Percentiles rank a stretch among this genome's conserved stretches.
Conservation (phyloP, 495 filamentous ascomycete species). For the Poronia punctata region DNA sequence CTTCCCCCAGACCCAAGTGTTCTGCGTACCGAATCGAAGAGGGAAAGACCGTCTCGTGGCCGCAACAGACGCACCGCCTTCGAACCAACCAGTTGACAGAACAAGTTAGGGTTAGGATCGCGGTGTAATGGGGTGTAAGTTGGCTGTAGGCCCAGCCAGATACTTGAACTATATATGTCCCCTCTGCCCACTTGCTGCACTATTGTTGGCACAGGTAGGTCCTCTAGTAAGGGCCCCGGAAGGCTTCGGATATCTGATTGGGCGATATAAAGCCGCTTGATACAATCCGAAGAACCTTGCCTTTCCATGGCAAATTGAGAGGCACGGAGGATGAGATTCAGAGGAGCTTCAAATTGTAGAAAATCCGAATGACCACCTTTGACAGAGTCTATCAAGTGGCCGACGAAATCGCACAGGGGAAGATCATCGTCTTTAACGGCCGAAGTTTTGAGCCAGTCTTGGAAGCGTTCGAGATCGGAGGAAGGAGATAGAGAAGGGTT, state of each 20-base stretch:
- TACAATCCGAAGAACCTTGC: slow-evolving; percentile 9
- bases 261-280: slow-evolving; percentile 65
- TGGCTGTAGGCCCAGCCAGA: slow-evolving; percentile 83
- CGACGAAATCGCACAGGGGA: neutral
- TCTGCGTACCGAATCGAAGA: slow-evolving; percentile 54
- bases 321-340: slow-evolving; percentile 29
- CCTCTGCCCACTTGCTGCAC: slow-evolving; percentile 54
- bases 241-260: slow-evolving; percentile 66
- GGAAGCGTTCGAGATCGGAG: neutral
- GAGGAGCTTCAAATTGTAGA: slow-evolving; percentile 30
- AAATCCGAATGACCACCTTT: slow-evolving; percentile 12
- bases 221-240: slow-evolving; percentile 51
- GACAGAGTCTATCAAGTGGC: neutral
- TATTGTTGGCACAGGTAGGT: slow-evolving; percentile 61
- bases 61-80: slow-evolving; percentile 68
- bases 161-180: slow-evolving; percentile 75
- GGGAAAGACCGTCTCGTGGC: slow-evolving; percentile 49
- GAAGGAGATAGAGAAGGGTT: neutral
- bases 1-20: slow-evolving; percentile 40
- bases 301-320: slow-evolving; percentile 23
- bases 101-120: slow-evolving; percentile 92
- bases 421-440: neutral
- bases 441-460: neutral
- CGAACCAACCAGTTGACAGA: slow-evolving; percentile 69
- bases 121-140: slow-evolving; percentile 86